Base-by-base conservation (phyloP, 768 basidiomycete genomes). In the Postia placenta region DNA sequence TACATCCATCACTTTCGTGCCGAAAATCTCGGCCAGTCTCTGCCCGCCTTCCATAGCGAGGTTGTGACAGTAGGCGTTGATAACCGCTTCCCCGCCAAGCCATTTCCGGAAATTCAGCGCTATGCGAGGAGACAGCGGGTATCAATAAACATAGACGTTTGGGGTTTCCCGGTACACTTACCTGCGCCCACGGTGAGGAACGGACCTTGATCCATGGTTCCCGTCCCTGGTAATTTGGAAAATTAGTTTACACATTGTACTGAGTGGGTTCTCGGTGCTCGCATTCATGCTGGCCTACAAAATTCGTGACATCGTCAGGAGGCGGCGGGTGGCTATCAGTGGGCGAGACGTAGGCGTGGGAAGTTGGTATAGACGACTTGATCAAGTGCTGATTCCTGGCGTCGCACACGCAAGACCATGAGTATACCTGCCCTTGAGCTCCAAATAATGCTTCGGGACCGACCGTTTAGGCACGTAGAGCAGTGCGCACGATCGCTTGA, bases 31-130 rank as follows among this genome's bases (percentile, higher is more conserved):
- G 1, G 82, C 80, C 6, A 91, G 68, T 9, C 61, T 59, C 51
- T 70, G 73, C 0, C 86, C 89, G 6, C 88, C 91, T 38, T 74
- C 62, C 2, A 85, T 51, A 3, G 88, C 91, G 5, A 91, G 72
- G 7, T 69, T 57, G 62, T 82, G 84, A 55, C 81, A 87, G 62
- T 92, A 91, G 6, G 67, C 66, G 54, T 76, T 79, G 50, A 93
- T 92, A 39, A 70, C 73, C 22, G 74, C 63, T 62, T 93, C 90
- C 5, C 91, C 89, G 1, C 91, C 90, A 2, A 91, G 64, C 69
- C 76, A 77, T 50, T 74, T 59, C 24, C 91, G 78, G 67, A 92
- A 92, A 25, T 81, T 75, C 4, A 91, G 62, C 0, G 89, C 90
- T 82, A 14, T 28, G 28, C 6, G 20, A 12, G n/a, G n/a, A 46